Percentiles rank a stretch among this genome's conserved stretches.
phyloP scores from a whole-genome alignment of 225 moss, liverwort and hornwort genomes.

The Polytrichum commune region DNA sequence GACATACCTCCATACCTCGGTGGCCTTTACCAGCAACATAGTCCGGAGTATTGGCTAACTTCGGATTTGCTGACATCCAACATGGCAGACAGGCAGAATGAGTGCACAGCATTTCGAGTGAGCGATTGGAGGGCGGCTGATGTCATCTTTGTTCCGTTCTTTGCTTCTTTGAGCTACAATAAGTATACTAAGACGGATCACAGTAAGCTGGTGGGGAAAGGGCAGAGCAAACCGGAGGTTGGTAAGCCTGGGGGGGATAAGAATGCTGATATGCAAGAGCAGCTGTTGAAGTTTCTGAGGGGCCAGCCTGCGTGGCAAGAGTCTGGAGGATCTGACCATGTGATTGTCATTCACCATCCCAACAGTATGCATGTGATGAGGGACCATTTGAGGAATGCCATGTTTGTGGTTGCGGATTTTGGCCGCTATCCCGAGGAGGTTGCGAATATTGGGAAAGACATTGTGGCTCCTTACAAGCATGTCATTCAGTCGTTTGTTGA shows the following conservation, averaged over 20 bases:
- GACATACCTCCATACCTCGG: conserved; percentile 56
- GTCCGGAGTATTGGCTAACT: conserved; percentile 73
- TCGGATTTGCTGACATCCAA: conserved; percentile 58
- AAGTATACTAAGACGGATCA: conserved; percentile 48
- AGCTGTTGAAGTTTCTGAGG: conserved; percentile 36
- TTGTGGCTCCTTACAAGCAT: conserved; percentile 60
- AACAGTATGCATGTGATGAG: conserved; percentile 36
- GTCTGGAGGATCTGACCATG: conserved; percentile 42
- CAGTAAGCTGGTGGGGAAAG: conserved; percentile 2
- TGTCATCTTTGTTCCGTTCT: conserved; percentile 68
- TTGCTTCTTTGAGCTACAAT: conserved; percentile 75
- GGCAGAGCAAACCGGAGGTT: conserved; percentile 16
- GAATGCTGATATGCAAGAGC: conserved; percentile 41
- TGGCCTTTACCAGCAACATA: conserved; percentile 73
- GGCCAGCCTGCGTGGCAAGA: conserved; percentile 39
- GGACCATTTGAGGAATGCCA: conserved; percentile 21
- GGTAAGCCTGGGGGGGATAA: conserved; percentile 8
- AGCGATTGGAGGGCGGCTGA: conserved; percentile 44
- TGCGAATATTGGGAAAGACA: conserved; percentile 39
- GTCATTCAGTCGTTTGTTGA: conserved; percentile 18
- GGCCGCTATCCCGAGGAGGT: conserved; percentile 28
- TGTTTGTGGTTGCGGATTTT: conserved; percentile 55
- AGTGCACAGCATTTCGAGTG: conserved; percentile 68
- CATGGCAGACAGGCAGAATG: conserved; percentile 26
- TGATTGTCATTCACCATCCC: conserved; percentile 53